phyloP scores from a whole-genome alignment of 75 land plant genomes.

The Pseudotsuga menziesii region DNA sequence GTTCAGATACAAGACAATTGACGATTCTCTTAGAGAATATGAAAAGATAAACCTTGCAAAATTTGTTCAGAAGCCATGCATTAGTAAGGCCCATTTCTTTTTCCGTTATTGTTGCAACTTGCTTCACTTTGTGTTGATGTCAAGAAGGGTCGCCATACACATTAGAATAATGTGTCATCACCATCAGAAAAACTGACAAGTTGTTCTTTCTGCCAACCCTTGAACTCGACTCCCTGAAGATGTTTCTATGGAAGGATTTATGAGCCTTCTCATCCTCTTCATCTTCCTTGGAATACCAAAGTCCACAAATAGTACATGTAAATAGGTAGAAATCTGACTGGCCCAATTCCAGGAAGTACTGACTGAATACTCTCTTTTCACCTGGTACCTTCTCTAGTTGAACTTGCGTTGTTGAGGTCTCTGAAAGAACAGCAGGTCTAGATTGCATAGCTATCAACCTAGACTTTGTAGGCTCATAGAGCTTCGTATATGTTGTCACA shows the following conservation, averaged over 20 bases:
- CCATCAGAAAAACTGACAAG: constrained; percentile 29
- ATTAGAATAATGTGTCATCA: constrained; percentile 67
- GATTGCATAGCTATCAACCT: neutral
- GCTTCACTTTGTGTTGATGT: constrained; percentile 65
- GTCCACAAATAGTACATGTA: constrained; percentile 66
- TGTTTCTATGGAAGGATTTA: constrained; percentile 63
- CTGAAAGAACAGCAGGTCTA: neutral
- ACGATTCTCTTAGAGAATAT: constrained; percentile 61
- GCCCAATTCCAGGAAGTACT: constrained; percentile 84
- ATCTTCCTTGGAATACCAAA: constrained; percentile 72
- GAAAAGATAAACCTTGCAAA: constrained; percentile 82
- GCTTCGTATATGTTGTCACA: too few relatives aligned
- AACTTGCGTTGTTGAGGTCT: neutral
- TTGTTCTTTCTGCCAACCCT: constrained; percentile 88
- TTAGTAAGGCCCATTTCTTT: constrained; percentile 66
- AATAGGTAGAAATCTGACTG: constrained; percentile 79
- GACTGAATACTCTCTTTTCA: constrained; percentile 68
- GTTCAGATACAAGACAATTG: constrained; percentile 78
- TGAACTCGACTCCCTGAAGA: constrained; percentile 68
- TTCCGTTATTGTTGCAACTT: constrained; percentile 70
- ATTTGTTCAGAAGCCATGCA: constrained; percentile 61
- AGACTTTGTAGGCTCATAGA: neutral
- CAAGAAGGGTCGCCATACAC: constrained; percentile 45
- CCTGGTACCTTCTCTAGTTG: constrained; percentile 22
- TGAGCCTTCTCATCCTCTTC: constrained; percentile 76